phyloP scores from a whole-genome alignment of 805 yeast species.

The Lipomyces yamadae region DNA sequence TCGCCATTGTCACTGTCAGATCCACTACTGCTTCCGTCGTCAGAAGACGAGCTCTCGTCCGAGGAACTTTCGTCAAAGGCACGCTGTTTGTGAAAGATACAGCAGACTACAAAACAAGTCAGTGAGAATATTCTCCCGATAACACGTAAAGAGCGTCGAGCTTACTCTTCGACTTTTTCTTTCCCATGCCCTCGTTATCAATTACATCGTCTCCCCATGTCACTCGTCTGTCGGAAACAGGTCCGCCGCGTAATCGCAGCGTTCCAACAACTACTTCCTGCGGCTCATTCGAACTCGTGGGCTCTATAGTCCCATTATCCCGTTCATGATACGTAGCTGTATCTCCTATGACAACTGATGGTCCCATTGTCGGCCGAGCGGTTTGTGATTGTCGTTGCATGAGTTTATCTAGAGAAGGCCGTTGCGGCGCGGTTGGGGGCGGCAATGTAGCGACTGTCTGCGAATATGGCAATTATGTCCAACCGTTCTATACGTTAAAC shows the following conservation, averaged over 20 bases:
- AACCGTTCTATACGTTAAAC: background rate
- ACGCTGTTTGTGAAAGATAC: conserved; percentile 52
- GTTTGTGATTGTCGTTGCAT: conserved; percentile 28
- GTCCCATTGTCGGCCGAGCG: conserved; percentile 26
- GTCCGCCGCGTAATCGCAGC: conserved; percentile 34
- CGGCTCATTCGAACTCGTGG: conserved; percentile 6
- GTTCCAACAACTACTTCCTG: conserved; percentile 20
- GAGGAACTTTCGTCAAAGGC: conserved; percentile 48
- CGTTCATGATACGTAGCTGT: conserved; percentile 21
- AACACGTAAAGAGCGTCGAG: conserved; percentile 6
- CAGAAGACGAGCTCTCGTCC: conserved; percentile 45
- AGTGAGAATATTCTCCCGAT: conserved; percentile 35
- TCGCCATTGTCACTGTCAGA: conserved; percentile 49
- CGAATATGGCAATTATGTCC: background rate
- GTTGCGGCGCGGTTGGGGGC: background rate
- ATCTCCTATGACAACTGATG: conserved; percentile 24
- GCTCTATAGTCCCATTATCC: conserved; percentile 9
- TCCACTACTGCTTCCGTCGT: conserved; percentile 47
- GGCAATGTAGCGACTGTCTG: background rate
- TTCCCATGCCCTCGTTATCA: conserved; percentile 87
- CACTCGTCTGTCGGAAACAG: conserved; percentile 51
- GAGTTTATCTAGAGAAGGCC: background rate
- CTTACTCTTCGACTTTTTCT: conserved; percentile 79
- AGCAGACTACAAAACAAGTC: conserved; percentile 57
- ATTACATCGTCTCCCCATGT: conserved; percentile 85